Conservation (phyloP, 2,329 filamentous ascomycete genomes). For the Arthrobotrys sphaeroides region DNA sequence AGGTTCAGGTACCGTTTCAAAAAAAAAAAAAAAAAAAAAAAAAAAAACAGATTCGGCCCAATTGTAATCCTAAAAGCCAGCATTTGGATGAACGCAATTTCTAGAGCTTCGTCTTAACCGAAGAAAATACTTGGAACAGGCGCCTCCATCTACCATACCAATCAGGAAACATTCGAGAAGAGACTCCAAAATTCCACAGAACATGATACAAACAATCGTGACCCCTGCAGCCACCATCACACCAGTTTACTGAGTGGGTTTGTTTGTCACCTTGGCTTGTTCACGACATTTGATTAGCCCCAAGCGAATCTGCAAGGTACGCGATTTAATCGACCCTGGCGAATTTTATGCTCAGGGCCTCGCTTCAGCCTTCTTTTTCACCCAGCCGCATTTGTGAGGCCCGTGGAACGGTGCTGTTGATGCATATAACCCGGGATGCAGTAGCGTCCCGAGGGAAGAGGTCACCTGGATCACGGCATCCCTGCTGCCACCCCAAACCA, state of each 20-base stretch:
- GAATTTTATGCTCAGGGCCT: constrained; percentile 11
- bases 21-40: background rate
- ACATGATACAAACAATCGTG: constrained; percentile 27
- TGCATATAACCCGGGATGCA: constrained; percentile 11
- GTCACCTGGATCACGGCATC: constrained; percentile 4
- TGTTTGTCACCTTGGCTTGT: constrained; percentile 17
- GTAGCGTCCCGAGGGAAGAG: constrained; percentile 11
- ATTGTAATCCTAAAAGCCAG: background rate
- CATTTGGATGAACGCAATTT: constrained; percentile 9
- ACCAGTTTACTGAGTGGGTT: background rate
- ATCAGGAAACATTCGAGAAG: constrained; percentile 52
- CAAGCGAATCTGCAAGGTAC: constrained; percentile 53
- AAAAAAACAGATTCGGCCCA: background rate
- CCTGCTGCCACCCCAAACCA: constrained; percentile 18
- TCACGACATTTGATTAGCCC: constrained; percentile 24
- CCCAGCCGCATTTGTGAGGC: constrained; percentile 49
- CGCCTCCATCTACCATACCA: constrained; percentile 12
- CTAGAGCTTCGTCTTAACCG: background rate
- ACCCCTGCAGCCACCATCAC: constrained; percentile 43
- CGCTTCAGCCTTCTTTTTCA: constrained; percentile 32
- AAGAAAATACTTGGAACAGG: background rate
- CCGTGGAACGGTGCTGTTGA: background rate
- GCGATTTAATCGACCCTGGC: constrained; percentile 21
- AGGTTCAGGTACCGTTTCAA: constrained; percentile 37
- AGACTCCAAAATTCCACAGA: constrained; percentile 28